Base-by-base conservation (phyloP, 163 green algal species). In the Scenedesmus sp. region DNA sequence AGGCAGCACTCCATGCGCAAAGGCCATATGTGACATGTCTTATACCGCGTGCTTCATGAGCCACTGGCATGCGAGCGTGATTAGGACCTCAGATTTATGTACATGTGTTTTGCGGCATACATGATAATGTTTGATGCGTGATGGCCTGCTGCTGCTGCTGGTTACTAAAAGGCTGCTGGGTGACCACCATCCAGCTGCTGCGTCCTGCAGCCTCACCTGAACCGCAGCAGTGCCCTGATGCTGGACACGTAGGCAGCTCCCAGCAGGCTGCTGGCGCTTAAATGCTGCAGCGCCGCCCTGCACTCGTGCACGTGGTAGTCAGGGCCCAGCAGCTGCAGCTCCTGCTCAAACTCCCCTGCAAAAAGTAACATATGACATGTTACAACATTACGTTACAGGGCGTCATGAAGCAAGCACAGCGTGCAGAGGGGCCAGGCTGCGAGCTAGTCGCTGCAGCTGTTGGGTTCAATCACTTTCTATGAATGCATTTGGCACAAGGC, bases 271-370 rank as follows among this genome's bases (percentile, higher is more conserved):
- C 54, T 74, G 34, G 23, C 54, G 4, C 81, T 15, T 20, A 96
- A 57, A 88, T 94, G 83, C 67, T 86, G 76, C 8, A 96, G 88
- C 3, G 94, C 94, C 7, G 94, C 92, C 76, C 94, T 89, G 91
- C 94, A 96, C 20, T 87, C 84, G 84, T 94, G 90, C 0, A 96
- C 76, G 1, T 92, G 59, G 88, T 96, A 95, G 23, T 70, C 79
- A 3, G 34, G 13, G 10, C 88, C 91, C 62, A 96, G 82, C 83
- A 96, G 86, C 34, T 88, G 82, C 73, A 62, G 70, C 23, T 96
- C 94, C 88, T 96, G 94, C 0, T 34, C 86, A 86, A 90, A 96
- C 86, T 96, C 93, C 18, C 94, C 94, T 95, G 76, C 59, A 88
- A 23, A 16, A 10, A 13, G 18, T 16, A 46, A 46, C 34, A 46